Evolutionary conservation across 1,139 yeast genomes (phyloP), one percentile per base, ranked within the genome.

Genomic region (Debaryomycetaceae sp.): DNA sequence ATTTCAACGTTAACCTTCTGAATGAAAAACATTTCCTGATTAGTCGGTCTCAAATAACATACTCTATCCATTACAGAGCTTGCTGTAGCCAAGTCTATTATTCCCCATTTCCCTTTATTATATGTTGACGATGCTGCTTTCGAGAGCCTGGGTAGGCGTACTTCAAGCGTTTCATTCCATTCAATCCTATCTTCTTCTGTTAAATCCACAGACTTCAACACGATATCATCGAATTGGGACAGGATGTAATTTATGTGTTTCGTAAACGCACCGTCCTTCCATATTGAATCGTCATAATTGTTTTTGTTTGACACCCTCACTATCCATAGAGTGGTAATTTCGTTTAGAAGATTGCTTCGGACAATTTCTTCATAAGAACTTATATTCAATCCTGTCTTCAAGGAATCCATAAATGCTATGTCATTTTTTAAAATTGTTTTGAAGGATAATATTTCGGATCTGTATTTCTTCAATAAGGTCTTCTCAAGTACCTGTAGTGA

Each of bases 341-440:
- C 41, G 26, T 22, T 31, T 13, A 41, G 13, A 19, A 35, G 24
- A 6, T 34, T 15, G n/a, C 32, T 35, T 5, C 16, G 9, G 6
- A 39, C 6, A 18, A 43, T 32, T n/a, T 41, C 43, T 17, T 43
- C 42, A 31, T 43, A 40, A 19, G 44, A 33, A 9, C 28, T 26
- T 5, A 38, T 26, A 11, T 18, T 31, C n/a, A 43, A 32, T 22
- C 16, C 16, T 8, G 31, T 32, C 14, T 30, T 28, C 30, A 43
- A 33, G 17, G 33, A 22, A 18, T 13, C 16, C 33, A 33, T 30
- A 32, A 43, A 43, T 7, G 17, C 7, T 22, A 18, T 24, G 37
- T 43, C 46, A 31, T 34, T 38, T 31, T 40, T 43, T 30, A 43
- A 19, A 17, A 43, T 38, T 6, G 44, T 36, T 36, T 43, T 43